Evolutionary conservation across 441 rosid species (phyloP), one percentile per base, ranked within the genome.

Genomic region (Isatis lusitanica): DNA sequence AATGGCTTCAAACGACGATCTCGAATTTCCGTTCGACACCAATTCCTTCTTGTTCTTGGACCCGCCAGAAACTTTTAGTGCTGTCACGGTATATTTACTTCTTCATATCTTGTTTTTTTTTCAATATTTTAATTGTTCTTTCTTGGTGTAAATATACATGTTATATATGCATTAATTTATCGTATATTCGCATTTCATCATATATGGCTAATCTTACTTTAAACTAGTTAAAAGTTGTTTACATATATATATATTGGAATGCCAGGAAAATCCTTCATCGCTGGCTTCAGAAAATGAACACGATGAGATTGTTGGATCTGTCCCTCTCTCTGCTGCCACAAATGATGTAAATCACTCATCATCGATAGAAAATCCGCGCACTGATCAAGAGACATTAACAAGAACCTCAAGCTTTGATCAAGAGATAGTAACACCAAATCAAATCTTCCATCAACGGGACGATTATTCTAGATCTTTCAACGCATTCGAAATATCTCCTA

Each of bases 1-100:
- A 57, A 74, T 74, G 71, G 44, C 66, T 74, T 57, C 60, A 47
- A n/a, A 9, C 17, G 72, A 74, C 2, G 71, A 65, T 57, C 51
- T 73, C 26, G 65, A 17, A 26, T 28, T 47, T 36, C 16, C 39
- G 7, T 24, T 47, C 13, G 57, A 47, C 11, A 28, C 15, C 26
- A 46, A 58, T 21, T 24, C 74, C 35, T 24, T 33, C 28, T 73
- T 48, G 30, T 35, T 66, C 21, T 36, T 39, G 60, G 43, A 66
- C 2, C 47, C 39, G 2, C 51, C 58, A 16, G 60, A 47, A 47
- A 57, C 33, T 5, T 66, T 66, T 28, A 31, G 50, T 57, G 43
- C 24, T 26, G n/a, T 48, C 16, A 74, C 35, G 71, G 77, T 74
- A 73, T 46, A 30, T 33, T 46, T 26, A 26, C 28, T 4, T 26